phyloP scores from a whole-genome alignment of 2,329 filamentous ascomycete genomes.

The Cladosporium sp. region DNA sequence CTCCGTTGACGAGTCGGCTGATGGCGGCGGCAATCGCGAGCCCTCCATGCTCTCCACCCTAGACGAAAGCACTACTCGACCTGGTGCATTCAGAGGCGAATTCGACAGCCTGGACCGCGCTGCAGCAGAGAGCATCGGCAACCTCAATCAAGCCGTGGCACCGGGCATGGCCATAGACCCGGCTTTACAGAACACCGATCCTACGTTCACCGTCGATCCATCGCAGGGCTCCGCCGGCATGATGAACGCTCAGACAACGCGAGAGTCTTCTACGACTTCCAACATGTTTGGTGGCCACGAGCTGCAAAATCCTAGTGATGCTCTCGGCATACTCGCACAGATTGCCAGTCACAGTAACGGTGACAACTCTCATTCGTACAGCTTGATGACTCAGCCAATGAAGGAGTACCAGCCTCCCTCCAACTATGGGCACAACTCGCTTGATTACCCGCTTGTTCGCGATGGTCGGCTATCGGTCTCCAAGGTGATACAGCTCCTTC shows the following conservation, averaged over 20 bases:
- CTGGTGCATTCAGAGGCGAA: constrained; percentile 9
- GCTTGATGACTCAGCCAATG: constrained; percentile 6
- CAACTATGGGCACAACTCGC: constrained; percentile 24
- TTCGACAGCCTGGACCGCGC: constrained; percentile 6
- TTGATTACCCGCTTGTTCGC: constrained; percentile 42
- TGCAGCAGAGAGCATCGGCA: constrained; percentile 17
- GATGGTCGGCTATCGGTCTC: constrained; percentile 40
- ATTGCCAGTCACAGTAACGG: constrained; percentile 36
- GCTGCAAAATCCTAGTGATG: constrained; percentile 47
- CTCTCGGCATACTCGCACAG: constrained; percentile 45
- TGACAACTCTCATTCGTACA: constrained; percentile 19
- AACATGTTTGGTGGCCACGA: constrained; percentile 27
- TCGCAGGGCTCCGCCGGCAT: constrained; percentile 12
- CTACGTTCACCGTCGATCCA: constrained; percentile 10
- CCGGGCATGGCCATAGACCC: constrained; percentile 28
- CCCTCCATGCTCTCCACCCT: constrained; percentile 5
- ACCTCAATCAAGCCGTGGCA: neutral
- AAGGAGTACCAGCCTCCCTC: constrained; percentile 16
- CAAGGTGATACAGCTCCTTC: constrained; percentile 50
- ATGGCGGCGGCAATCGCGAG: constrained; percentile 10
- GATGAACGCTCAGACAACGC: constrained; percentile 15
- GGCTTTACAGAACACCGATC: constrained; percentile 23
- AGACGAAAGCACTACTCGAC: constrained; percentile 5
- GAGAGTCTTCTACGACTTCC: constrained; percentile 27
- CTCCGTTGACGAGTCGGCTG: constrained; percentile 3